These are phyloP conservation scores for Diutina ranongensis DNA, from an alignment of 1,139 yeast species.

Conservation along the genomic window DNA sequence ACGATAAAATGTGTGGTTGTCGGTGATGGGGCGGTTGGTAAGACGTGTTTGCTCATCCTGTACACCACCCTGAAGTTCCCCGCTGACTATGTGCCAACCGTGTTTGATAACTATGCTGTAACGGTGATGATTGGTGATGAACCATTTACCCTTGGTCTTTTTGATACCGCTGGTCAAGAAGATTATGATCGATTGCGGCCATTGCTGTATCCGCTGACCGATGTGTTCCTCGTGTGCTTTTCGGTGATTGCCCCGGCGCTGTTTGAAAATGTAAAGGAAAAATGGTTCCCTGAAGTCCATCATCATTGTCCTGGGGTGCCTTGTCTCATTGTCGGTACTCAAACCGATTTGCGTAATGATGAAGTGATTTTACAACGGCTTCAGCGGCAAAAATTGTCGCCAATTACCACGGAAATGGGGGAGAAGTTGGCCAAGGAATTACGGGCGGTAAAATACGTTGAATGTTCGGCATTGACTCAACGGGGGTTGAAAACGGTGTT, in stretches of 20 bases:
- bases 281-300: slow-evolving; percentile 97
- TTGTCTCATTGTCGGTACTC: slow-evolving; percentile 91
- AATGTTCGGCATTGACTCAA: slow-evolving; percentile 96
- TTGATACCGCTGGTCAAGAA: slow-evolving; percentile 98
- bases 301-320: slow-evolving; percentile 98
- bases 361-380: slow-evolving; percentile 82
- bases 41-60: slow-evolving; percentile 56
- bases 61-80: slow-evolving; percentile 83
- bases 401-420: slow-evolving; percentile 81
- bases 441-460: slow-evolving; percentile 92
- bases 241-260: slow-evolving; percentile 94
- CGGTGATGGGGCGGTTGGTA: slow-evolving; percentile 98
- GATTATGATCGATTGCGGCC: slow-evolving; percentile 97
- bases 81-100: slow-evolving; percentile 83
- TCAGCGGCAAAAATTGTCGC: slow-evolving; percentile 80
- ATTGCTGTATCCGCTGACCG: slow-evolving; percentile 91
- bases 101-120: slow-evolving; percentile 87
- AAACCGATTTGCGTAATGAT: slow-evolving; percentile 88
- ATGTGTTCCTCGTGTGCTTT: slow-evolving; percentile 89
- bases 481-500: slow-evolving; percentile 91
- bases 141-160: slow-evolving; percentile 90
- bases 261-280: slow-evolving; percentile 95
- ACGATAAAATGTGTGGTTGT: slow-evolving; percentile 94
- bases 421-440: slow-evolving; percentile 87
- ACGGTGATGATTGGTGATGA: slow-evolving; percentile 98